Conservation (phyloP, 2,329 filamentous ascomycete species). For the Neurospora sp. region DNA sequence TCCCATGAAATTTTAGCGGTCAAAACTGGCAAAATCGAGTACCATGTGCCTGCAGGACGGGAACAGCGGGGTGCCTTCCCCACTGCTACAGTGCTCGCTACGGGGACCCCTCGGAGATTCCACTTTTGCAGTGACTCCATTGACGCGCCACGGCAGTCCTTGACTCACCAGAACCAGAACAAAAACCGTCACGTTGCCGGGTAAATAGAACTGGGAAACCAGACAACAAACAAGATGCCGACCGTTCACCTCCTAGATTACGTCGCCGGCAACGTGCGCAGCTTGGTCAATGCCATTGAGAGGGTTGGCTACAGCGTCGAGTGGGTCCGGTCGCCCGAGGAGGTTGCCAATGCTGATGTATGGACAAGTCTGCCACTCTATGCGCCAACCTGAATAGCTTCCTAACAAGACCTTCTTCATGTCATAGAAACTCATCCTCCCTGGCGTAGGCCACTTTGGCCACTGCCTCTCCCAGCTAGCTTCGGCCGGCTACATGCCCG, state of each 20-base stretch:
- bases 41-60: conserved; percentile 1
- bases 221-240: conserved; percentile 45
- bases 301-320: conserved; percentile 87
- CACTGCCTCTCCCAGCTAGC: conserved; percentile 84
- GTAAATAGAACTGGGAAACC: neutral
- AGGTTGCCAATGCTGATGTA: conserved; percentile 80
- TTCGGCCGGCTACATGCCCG: conserved; percentile 72
- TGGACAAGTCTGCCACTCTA: neutral
- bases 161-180: neutral
- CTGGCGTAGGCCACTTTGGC: conserved; percentile 94
- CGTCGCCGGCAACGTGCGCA: conserved; percentile 92
- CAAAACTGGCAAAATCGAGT: conserved; percentile 18
- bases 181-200: neutral
- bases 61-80: neutral
- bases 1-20: conserved; percentile 20
- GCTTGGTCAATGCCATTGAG: conserved; percentile 94
- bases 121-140: neutral
- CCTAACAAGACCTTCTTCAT: neutral
- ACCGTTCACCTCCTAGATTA: conserved; percentile 76
- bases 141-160: neutral
- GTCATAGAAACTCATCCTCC: conserved; percentile 77
- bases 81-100: neutral
- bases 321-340: conserved; percentile 79
- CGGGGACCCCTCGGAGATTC: neutral
- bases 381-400: neutral